These are phyloP conservation scores for Colletotrichum salicis DNA, from an alignment of 2,329 filamentous ascomycete species.

Conservation along the genomic window DNA sequence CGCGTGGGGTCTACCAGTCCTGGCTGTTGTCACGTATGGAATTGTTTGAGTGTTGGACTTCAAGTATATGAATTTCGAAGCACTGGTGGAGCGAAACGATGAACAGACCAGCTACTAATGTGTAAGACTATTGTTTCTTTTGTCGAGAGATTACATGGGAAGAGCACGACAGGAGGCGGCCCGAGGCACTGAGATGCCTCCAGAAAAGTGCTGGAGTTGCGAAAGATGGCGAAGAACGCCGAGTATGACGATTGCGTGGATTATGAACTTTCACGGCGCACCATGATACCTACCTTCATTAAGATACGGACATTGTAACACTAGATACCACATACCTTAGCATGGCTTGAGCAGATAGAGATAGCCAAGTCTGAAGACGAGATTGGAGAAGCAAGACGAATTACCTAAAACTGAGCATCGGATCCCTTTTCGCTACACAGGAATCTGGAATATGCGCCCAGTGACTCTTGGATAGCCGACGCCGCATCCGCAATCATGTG, in stretches of 20 bases:
- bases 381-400: neutral
- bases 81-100: neutral
- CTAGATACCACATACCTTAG: slow-evolving; percentile 20
- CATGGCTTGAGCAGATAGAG: slow-evolving; percentile 19
- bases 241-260: slow-evolving; percentile 2
- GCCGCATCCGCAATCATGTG: neutral
- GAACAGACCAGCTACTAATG: slow-evolving; percentile 22
- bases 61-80: neutral
- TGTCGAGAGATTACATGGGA: neutral
- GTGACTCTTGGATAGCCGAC: neutral
- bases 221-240: neutral
- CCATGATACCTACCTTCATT: slow-evolving; percentile 22
- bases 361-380: neutral
- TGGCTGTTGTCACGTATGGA: neutral
- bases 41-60: neutral
- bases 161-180: slow-evolving; percentile 1
- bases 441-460: neutral
- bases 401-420: neutral
- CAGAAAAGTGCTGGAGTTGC: neutral
- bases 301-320: slow-evolving; percentile 15
- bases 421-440: too few species aligned
- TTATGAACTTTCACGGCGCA: slow-evolving; percentile 19
- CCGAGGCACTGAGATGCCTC: neutral
- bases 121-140: slow-evolving; percentile 24
- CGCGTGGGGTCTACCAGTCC: neutral